Evolutionary conservation across 1,284 basidiomycete species (phyloP).

Genomic region (Cutaneotrichosporon spelunceum): DNA sequence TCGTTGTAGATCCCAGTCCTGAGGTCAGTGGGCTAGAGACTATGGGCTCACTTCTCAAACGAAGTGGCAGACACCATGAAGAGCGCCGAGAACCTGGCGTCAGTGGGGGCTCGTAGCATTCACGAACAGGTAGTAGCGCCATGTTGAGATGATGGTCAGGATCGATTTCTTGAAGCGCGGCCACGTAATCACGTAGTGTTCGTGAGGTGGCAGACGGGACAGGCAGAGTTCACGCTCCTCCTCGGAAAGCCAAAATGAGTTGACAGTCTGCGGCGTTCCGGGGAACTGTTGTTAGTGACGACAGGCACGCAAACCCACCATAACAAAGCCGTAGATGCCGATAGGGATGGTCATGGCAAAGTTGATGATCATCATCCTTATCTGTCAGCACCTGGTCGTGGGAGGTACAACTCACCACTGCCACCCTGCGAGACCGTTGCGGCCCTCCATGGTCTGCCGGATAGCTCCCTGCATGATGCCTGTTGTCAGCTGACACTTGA

Average conservation of each 20-base stretch:
- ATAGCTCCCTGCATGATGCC: slow-evolving; percentile 47
- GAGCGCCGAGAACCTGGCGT: slow-evolving; percentile 37
- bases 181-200: slow-evolving; percentile 35
- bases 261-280: slow-evolving; percentile 38
- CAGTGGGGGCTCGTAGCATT: slow-evolving; percentile 26
- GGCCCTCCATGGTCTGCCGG: slow-evolving; percentile 33
- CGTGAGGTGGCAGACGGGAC: slow-evolving; percentile 27
- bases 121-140: slow-evolving; percentile 42
- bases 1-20: slow-evolving; percentile 41
- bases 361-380: slow-evolving; percentile 26
- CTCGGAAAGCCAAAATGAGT: slow-evolving; percentile 41
- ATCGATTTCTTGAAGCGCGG: slow-evolving; percentile 27
- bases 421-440: slow-evolving; percentile 33
- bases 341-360: slow-evolving; percentile 40
- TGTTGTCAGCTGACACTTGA: too few species aligned
- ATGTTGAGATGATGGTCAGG: slow-evolving; percentile 23
- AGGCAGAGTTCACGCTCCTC: slow-evolving; percentile 37
- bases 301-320: slow-evolving; percentile 8
- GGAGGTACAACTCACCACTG: slow-evolving; percentile 15
- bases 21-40: slow-evolving; percentile 10
- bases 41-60: slow-evolving; percentile 18
- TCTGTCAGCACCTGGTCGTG: not conserved
- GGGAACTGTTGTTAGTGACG: slow-evolving; percentile 29
- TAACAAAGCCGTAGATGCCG: slow-evolving; percentile 42
- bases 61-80: slow-evolving; percentile 35